Percentiles rank a stretch among this genome's conserved stretches.
These are phyloP conservation scores for Neurospora terricola DNA, from an alignment of 495 filamentous ascomycete genomes.

Conservation along the genomic window DNA sequence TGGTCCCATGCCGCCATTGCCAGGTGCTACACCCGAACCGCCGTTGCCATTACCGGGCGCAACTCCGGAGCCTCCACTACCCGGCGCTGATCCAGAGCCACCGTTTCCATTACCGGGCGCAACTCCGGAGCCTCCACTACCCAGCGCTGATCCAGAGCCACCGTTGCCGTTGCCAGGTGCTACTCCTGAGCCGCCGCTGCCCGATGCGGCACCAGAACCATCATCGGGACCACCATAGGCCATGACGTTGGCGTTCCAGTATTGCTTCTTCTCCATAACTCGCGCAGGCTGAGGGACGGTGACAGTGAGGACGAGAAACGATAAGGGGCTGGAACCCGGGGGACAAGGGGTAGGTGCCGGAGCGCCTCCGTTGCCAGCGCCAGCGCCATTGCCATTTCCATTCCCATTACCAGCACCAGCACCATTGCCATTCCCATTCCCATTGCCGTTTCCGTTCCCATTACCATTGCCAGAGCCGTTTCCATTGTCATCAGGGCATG, in stretches of 20 bases:
- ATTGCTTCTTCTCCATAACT: not conserved
- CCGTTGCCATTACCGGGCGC: not conserved
- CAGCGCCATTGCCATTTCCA: constrained; percentile 1
- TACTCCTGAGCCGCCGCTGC: not conserved
- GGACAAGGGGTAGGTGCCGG: constrained; percentile 2
- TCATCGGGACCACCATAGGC: not conserved
- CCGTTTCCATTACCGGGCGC: not conserved
- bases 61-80: not conserved
- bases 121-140: not conserved
- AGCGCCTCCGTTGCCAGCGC: not conserved
- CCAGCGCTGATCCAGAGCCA: not conserved
- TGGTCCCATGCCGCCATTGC: not conserved
- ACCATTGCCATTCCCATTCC: not conserved
- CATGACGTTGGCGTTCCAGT: not conserved
- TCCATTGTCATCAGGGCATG: not conserved
- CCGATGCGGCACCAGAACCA: not conserved
- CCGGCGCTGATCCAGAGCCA: not conserved
- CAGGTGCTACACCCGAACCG: not conserved
- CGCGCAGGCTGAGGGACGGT: constrained; percentile 4
- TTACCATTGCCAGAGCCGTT: not conserved
- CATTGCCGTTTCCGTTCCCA: not conserved
- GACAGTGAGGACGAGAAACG: constrained; percentile 9
- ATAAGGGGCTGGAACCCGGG: not conserved
- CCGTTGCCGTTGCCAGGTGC: not conserved
- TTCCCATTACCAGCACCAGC: constrained; percentile 1